Evolutionary conservation across 176 grass and related monocot species (phyloP).

Genomic region (Eragrostis nindensis): DNA sequence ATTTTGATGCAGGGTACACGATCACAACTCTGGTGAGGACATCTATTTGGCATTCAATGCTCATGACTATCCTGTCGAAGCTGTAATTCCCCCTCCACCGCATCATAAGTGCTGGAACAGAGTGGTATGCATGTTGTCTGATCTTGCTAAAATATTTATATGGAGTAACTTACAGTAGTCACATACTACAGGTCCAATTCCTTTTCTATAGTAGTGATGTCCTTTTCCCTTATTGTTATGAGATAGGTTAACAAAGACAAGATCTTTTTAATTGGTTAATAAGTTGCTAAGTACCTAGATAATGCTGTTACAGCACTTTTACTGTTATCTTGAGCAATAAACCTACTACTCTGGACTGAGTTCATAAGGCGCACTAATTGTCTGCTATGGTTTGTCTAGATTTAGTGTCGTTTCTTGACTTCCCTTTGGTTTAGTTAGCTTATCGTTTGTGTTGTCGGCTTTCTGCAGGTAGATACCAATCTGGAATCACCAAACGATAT

Average conservation of each 20-base stretch:
- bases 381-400: background rate
- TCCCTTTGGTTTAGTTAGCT: background rate
- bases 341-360: constrained; percentile 4
- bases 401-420: background rate
- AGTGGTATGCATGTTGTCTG: constrained; percentile 68
- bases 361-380: background rate
- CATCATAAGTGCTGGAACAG: constrained; percentile 69
- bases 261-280: background rate
- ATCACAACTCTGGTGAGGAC: constrained; percentile 63
- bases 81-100: constrained; percentile 69
- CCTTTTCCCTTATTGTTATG: background rate
- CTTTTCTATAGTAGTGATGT: background rate
- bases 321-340: background rate
- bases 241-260: background rate
- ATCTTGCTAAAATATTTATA: constrained; percentile 1
- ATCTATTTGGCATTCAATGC: constrained; percentile 95
- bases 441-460: constrained; percentile 12
- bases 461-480: constrained; percentile 85
- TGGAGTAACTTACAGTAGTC: too few species aligned
- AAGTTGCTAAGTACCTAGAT: background rate
- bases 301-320: background rate
- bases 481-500: constrained; percentile 85
- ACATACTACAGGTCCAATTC: too few species aligned
- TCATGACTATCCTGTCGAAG: constrained; percentile 78
- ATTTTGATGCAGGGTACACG: constrained; percentile 72